Base-by-base conservation (phyloP, 768 basidiomycete genomes). In the Artomyces pyxidatus region DNA sequence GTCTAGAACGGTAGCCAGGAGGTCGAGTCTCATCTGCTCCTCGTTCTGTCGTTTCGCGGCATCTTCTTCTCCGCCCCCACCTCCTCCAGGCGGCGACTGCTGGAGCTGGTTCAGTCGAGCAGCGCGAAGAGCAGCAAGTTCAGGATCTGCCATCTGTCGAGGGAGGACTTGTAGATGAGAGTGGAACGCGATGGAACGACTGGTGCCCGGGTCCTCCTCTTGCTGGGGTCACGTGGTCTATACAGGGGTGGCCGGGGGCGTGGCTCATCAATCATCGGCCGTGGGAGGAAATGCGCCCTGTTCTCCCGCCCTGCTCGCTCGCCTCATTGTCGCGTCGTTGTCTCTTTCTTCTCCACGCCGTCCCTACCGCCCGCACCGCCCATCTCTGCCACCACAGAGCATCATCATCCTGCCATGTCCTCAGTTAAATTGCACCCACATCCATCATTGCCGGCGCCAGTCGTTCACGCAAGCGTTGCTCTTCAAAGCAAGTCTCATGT, bases 401-500 rank as follows among this genome's bases (percentile, higher is more conserved):
- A 39, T 50, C 22, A 7, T 37, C 27, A 47, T 17, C 28, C 5
- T 19, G 30, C 48, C 29, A 79, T 80, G 78, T 68, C 78, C 25
- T 63, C 79, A 11, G 61, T 77, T 51, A 74, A 80, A 70, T 66
- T 77, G 12, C 80, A 81, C 54, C 77, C 78, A 11, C 80, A 81
- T 54, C 77, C 78, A 12, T 76, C 83, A 12, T 65, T 88, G 0
- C 86, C 85, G 25, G 83, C 87, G 4, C 83, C 87, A 48, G 83
- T 82, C 37, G 71, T 85, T 26, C 83, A 86, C 54, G 77, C 81
- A 30, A 77, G 81, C 23, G 80, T 80, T 8, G 70, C 83, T 42
- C 72, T 82, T 52, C 87, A 87, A 64, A 87, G 85, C 55, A 89
- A 89, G 71, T 89, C 84, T 47, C 78, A 85, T 73, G 87, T 89